phyloP scores from a whole-genome alignment of 108 stramenopile genomes.

The Cylindrotheca closterium region DNA sequence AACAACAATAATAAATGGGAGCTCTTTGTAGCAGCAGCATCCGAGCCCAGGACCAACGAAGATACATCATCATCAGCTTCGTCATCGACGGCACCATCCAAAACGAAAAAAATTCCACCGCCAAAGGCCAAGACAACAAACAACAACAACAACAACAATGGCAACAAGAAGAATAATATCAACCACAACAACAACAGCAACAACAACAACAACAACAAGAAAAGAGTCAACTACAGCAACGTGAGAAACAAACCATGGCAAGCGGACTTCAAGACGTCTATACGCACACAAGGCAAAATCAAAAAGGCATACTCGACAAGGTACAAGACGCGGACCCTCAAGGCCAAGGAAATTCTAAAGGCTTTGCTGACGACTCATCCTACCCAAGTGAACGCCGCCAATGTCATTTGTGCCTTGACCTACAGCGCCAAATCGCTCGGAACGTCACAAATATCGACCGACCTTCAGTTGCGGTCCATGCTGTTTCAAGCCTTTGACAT shows the following conservation, averaged over 20 bases:
- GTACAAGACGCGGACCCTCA: slow-evolving; percentile 17
- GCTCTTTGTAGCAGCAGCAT: no score
- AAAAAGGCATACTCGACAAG: slow-evolving; percentile 30
- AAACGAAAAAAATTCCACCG: neutral
- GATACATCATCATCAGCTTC: neutral
- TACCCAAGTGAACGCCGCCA: slow-evolving; percentile 65
- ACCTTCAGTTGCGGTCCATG: slow-evolving; percentile 31
- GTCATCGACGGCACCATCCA: neutral
- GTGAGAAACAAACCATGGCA: slow-evolving; percentile 46
- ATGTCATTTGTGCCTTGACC: slow-evolving; percentile 78
- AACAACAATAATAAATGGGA: no score
- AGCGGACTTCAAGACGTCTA: slow-evolving; percentile 48
- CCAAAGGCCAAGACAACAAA: no score
- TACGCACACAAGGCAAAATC: slow-evolving; percentile 54
- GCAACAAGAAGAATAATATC: neutral
- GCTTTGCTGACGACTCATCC: slow-evolving; percentile 51
- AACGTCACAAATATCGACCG: slow-evolving; percentile 9
- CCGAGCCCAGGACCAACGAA: no score
- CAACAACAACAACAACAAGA: no score
- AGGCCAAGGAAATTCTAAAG: slow-evolving; percentile 45
- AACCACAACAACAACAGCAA: no score
- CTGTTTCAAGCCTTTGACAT: slow-evolving; percentile 49
- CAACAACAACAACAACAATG: no score
- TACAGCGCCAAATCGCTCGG: slow-evolving; percentile 62
- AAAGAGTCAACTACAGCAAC: neutral